Evolutionary conservation across 2,329 filamentous ascomycete genomes (phyloP).

Genomic region (Aspergillus intermedius): DNA sequence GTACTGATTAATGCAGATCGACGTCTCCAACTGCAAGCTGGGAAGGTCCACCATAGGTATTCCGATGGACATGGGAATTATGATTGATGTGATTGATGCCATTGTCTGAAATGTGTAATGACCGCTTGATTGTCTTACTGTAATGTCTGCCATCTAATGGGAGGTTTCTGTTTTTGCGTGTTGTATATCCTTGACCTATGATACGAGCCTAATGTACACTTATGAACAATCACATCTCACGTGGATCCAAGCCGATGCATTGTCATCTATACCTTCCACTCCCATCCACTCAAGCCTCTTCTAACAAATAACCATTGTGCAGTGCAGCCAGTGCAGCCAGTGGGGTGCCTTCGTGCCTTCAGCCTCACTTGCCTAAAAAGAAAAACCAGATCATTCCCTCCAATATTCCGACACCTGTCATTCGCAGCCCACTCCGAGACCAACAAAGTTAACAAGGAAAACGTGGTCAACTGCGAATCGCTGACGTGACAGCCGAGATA

Average conservation of each 20-base stretch:
- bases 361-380: too few relatives aligned
- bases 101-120: not conserved
- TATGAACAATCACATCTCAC: too few relatives aligned
- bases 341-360: too few relatives aligned
- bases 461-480: too few relatives aligned
- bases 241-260: not conserved
- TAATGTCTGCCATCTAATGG: not conserved
- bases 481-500: too few relatives aligned
- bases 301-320: not conserved
- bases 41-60: conserved; percentile 23
- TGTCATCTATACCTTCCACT: not conserved
- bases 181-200: not conserved
- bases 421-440: too few relatives aligned
- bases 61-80: conserved; percentile 35
- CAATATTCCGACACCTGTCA: too few relatives aligned
- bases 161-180: not conserved
- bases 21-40: conserved; percentile 22
- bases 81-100: not conserved
- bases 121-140: not conserved
- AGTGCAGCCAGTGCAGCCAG: not conserved
- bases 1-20: conserved; percentile 27
- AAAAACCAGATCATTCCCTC: too few relatives aligned
- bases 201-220: not conserved
- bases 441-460: too few relatives aligned
- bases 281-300: not conserved